These are phyloP conservation scores for Friedmanniomyces endolithicus DNA, from an alignment of 495 filamentous ascomycete genomes.

Conservation along the genomic window DNA sequence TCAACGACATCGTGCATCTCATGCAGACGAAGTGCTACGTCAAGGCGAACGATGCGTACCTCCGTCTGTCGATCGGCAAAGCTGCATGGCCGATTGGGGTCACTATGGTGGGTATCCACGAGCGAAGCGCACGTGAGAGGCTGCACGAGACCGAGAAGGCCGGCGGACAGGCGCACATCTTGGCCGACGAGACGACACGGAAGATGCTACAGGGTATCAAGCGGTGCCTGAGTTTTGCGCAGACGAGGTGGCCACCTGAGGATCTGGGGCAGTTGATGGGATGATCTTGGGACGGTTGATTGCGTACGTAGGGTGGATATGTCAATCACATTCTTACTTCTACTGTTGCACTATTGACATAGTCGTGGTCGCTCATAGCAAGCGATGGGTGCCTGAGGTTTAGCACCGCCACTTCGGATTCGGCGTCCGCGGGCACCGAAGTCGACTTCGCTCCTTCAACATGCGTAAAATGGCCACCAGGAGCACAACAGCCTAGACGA, in stretches of 20 bases:
- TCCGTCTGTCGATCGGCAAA: slow-evolving; percentile 90
- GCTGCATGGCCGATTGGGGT: slow-evolving; percentile 99
- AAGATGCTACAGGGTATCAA: slow-evolving; percentile 98
- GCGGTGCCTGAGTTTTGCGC: slow-evolving; percentile 88
- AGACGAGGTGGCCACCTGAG: slow-evolving; percentile 89
- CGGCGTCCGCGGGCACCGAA: background rate
- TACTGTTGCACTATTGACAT: no score
- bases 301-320: background rate
- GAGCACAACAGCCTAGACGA: background rate
- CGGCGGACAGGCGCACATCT: slow-evolving; percentile 76
- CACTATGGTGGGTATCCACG: slow-evolving; percentile 99
- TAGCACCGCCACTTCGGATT: no score
- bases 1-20: slow-evolving; percentile 87
- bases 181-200: slow-evolving; percentile 87
- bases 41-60: slow-evolving; percentile 89
- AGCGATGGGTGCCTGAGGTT: no score
- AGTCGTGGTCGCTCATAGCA: no score
- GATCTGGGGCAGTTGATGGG: slow-evolving; percentile 94
- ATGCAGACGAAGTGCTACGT: slow-evolving; percentile 86
- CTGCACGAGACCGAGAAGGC: slow-evolving; percentile 48
- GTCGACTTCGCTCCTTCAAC: background rate
- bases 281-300: slow-evolving; percentile 31
- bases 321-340: background rate
- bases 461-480: background rate
- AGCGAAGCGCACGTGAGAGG: slow-evolving; percentile 87